Percentiles rank a stretch among this genome's conserved stretches.
These are phyloP conservation scores for Dipsacomyces acuminosporus DNA, from an alignment of 371 early-diverging fungal species.

Conservation along the genomic window DNA sequence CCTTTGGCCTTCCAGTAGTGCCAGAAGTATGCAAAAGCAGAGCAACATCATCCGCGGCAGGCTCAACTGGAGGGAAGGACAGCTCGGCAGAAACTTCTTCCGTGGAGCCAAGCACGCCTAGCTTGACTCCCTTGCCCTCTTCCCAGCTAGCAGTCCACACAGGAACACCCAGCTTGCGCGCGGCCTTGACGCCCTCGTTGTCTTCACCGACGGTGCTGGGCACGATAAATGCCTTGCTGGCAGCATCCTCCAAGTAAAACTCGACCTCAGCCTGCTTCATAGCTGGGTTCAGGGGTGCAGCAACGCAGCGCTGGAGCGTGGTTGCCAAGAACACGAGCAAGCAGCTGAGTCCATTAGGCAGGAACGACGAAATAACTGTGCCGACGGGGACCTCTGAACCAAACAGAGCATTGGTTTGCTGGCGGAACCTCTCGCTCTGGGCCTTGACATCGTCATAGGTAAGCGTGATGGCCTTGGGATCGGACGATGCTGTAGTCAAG, in stretches of 20 bases:
- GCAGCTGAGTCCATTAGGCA: slow-evolving; percentile 69
- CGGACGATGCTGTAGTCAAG: slow-evolving; percentile 44
- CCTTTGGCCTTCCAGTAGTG: slow-evolving; percentile 81
- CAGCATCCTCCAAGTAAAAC: slow-evolving; percentile 74
- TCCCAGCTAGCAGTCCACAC: slow-evolving; percentile 60
- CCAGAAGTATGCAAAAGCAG: slow-evolving; percentile 78
- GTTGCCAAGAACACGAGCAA: slow-evolving; percentile 65
- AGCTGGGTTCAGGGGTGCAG: slow-evolving; percentile 75
- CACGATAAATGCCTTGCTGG: slow-evolving; percentile 60
- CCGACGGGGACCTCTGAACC: slow-evolving; percentile 47
- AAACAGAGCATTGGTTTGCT: slow-evolving; percentile 24
- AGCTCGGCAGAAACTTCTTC: slow-evolving; percentile 7
- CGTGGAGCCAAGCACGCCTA: slow-evolving; percentile 23
- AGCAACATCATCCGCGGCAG: slow-evolving; percentile 59
- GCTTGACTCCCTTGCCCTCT: slow-evolving; percentile 28
- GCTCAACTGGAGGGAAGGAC: slow-evolving; percentile 10
- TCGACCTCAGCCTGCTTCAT: slow-evolving; percentile 70
- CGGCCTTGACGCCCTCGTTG: slow-evolving; percentile 62
- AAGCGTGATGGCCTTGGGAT: slow-evolving; percentile 26
- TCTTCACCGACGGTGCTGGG: slow-evolving; percentile 52
- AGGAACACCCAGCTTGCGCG: slow-evolving; percentile 51
- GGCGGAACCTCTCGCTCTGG: slow-evolving; percentile 41
- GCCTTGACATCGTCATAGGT: slow-evolving; percentile 39
- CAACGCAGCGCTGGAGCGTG: slow-evolving; percentile 57
- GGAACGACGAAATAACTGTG: slow-evolving; percentile 61